phyloP scores from a whole-genome alignment of 176 grass and related monocot species.

The Elaeis guineensis region DNA sequence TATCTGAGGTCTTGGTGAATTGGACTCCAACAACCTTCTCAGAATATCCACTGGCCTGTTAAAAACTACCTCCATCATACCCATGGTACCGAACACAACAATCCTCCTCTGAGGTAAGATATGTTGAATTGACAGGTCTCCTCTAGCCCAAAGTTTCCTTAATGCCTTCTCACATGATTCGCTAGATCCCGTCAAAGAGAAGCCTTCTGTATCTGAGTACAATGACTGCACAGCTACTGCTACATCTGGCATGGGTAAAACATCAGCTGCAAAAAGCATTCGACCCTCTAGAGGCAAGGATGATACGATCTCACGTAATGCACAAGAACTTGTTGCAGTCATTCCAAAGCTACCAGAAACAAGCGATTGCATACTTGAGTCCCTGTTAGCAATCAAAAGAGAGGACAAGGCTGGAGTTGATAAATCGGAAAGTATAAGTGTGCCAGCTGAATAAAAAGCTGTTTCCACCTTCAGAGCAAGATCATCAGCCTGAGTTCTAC shows the following conservation, averaged over 20 bases:
- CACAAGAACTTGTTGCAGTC: constrained; percentile 52
- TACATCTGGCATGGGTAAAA: constrained; percentile 55
- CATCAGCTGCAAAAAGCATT: constrained; percentile 88
- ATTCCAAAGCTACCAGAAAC: constrained; percentile 57
- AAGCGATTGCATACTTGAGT: constrained; percentile 72
- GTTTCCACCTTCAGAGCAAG: constrained; percentile 87
- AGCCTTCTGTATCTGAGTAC: constrained; percentile 56
- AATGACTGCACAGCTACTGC: constrained; percentile 70
- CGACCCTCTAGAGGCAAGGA: constrained; percentile 76
- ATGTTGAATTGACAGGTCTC: constrained; percentile 91
- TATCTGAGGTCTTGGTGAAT: constrained; percentile 61
- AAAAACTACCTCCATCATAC: constrained; percentile 82
- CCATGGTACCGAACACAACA: constrained; percentile 84
- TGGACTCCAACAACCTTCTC: constrained; percentile 79
- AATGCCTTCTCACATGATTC: constrained; percentile 46
- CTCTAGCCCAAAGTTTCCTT: constrained; percentile 74
- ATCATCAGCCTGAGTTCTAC: constrained; percentile 71
- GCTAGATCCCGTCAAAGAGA: constrained; percentile 38
- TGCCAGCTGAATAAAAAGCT: constrained; percentile 82
- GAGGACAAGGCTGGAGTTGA: constrained; percentile 66
- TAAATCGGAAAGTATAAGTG: constrained; percentile 82
- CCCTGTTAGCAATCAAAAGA: constrained; percentile 78
- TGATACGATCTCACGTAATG: constrained; percentile 72
- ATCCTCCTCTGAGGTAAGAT: constrained; percentile 85
- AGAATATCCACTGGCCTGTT: constrained; percentile 96